Base-by-base conservation (phyloP, 2,329 filamentous ascomycete species). In the Calycina marina region DNA sequence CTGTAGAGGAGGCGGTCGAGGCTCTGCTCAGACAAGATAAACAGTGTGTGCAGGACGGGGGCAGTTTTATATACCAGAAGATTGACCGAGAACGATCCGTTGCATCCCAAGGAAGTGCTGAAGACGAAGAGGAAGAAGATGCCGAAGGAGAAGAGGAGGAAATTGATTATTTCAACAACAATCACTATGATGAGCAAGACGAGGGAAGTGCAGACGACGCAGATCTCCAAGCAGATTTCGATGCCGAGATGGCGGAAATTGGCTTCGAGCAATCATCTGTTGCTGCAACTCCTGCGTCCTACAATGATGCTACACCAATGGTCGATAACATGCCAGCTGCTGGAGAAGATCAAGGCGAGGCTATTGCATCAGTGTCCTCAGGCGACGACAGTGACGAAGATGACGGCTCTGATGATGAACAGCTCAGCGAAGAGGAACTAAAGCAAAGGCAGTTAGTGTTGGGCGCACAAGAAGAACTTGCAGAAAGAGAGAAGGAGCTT, bases 1-100 rank as follows among this genome's bases (percentile, higher is more conserved):
- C 66, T 26, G 63, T 70, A 5, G 69, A 74, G 41, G 61, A 62
- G 26, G 60, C 65, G 28, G 67, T 72, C 24, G 62, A 71, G 35
- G 56, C 57, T 22, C 52, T 73, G 4, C 49, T 72, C 2, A 52
- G 8, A 22, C 20, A n/a, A 22, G 20, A 22, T n/a, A 22, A 22
- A n/a, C 8, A 22, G 20, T 8, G 8, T 22, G 8, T 22, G 8
- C 8, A n/a, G 8, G n/a, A 22, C 8, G 20, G 20, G 8, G 20
- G 20, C n/a, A 22, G 20, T 22, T 8, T 22, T 2, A 22, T 2
- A n/a, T 22, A 22, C n/a, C 8, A 22, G n/a, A 9, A 8, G n/a
- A 22, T 22, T n/a, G n/a, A n/a, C n/a, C 8, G n/a, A 22, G 27
- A 30, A 44, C 13, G 45, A 46, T 34, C 32, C 27, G 27, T 47